Percentiles rank a stretch among this genome's conserved stretches.
Evolutionary conservation across 306 rosid genomes (phyloP).

Genomic region (Bauhinia variegata): DNA sequence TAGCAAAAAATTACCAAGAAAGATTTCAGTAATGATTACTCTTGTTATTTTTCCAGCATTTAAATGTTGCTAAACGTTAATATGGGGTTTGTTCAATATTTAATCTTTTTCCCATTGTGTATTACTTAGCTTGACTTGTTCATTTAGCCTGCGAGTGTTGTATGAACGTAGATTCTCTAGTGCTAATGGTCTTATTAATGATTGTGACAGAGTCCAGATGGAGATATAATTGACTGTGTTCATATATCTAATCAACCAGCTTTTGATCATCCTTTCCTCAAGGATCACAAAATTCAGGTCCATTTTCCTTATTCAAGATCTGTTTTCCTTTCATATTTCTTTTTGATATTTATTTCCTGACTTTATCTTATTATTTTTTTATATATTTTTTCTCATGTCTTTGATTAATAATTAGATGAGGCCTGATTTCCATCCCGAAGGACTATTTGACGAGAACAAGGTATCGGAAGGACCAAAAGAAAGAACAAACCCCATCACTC

Average conservation of each 20-base stretch:
- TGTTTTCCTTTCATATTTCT: background rate
- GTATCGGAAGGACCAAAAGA: slow-evolving; percentile 54
- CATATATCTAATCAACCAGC: slow-evolving; percentile 89
- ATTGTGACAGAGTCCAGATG: slow-evolving; percentile 89
- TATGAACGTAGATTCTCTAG: slow-evolving; percentile 13
- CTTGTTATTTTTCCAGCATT: slow-evolving; percentile 12
- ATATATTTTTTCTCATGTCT: background rate
- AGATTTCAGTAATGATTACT: slow-evolving; percentile 33
- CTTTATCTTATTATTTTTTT: background rate
- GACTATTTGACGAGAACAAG: slow-evolving; percentile 76
- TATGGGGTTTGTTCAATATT: background rate
- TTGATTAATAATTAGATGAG: slow-evolving; percentile 55
- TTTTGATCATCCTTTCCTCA: slow-evolving; percentile 94
- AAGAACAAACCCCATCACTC: slow-evolving; percentile 54
- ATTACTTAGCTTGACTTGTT: background rate
- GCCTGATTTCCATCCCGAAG: slow-evolving; percentile 88
- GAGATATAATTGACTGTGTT: slow-evolving; percentile 89
- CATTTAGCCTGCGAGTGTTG: background rate
- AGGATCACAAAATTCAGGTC: slow-evolving; percentile 96
- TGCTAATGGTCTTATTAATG: slow-evolving; percentile 30
- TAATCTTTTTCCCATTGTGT: background rate
- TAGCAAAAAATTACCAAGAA: slow-evolving; percentile 31
- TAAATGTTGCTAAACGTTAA: background rate
- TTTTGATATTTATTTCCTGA: slow-evolving; percentile 19
- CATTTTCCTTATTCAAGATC: slow-evolving; percentile 34